These are phyloP conservation scores for Jackrogersella minutella DNA, from an alignment of 495 filamentous ascomycete species.

Conservation along the genomic window DNA sequence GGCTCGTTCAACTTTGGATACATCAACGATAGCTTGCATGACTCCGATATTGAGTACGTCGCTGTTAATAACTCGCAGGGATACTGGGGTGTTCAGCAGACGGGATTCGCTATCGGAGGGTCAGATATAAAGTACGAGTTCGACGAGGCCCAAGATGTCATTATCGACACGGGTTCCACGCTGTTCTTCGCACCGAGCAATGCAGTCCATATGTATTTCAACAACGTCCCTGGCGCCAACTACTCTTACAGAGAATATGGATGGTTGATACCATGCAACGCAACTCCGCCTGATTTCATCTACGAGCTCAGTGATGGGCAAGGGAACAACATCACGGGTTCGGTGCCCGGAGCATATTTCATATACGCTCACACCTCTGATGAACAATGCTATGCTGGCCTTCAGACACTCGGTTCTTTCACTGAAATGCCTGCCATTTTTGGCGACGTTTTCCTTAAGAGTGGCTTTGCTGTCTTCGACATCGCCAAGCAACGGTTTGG, in stretches of 20 bases:
- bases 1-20: conserved; percentile 81
- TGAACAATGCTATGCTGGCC: conserved; percentile 71
- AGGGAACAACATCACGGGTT: conserved; percentile 63
- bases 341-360: conserved; percentile 73
- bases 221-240: conserved; percentile 64
- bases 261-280: conserved; percentile 67
- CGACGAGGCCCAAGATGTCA: conserved; percentile 59
- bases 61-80: conserved; percentile 67
- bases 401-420: conserved; percentile 60
- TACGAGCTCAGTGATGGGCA: conserved; percentile 65
- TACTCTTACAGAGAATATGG: conserved; percentile 66
- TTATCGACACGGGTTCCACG: conserved; percentile 80
- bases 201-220: conserved; percentile 69
- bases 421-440: conserved; percentile 68
- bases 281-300: conserved; percentile 62
- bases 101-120: conserved; percentile 65
- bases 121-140: conserved; percentile 50
- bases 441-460: conserved; percentile 77
- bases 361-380: conserved; percentile 65
- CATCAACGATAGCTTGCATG: conserved; percentile 66
- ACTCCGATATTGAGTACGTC: conserved; percentile 64
- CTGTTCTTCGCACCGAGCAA: conserved; percentile 70
- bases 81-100: conserved; percentile 68
- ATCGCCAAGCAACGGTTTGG: conserved; percentile 71
- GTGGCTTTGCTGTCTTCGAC: conserved; percentile 78